Conservation (phyloP, 352 stramenopile genomes). For the Globisporangium abappressorium region DNA sequence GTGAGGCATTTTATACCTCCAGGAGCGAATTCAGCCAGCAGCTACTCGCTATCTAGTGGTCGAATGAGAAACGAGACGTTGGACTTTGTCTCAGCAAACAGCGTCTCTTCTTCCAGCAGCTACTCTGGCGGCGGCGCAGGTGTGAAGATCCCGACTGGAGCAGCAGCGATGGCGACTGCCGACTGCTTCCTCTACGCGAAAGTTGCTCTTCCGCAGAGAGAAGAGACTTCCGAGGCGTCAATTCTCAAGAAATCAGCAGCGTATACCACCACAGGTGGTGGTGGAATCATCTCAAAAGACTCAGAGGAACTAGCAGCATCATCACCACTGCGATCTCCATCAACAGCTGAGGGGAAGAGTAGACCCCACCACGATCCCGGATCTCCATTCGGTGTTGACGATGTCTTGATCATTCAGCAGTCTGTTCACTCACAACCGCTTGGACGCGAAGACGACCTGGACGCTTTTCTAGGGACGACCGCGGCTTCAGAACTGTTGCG, state of each 20-base stretch:
- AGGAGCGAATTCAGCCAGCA: neutral
- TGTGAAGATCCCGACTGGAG: conserved; percentile 20
- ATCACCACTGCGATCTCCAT: conserved; percentile 1
- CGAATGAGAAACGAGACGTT: neutral
- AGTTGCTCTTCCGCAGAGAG: conserved; percentile 29
- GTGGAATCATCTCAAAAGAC: neutral
- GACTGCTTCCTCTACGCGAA: conserved; percentile 56
- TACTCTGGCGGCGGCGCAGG: neutral
- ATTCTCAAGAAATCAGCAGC: neutral
- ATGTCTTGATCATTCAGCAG: conserved; percentile 28
- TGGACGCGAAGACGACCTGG: conserved; percentile 21
- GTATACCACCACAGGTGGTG: neutral
- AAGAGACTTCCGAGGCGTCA: neutral
- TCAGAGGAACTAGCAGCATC: neutral
- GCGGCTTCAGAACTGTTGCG: neutral
- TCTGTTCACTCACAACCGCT: conserved; percentile 26
- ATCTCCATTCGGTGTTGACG: conserved; percentile 7
- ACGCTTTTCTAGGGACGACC: neutral
- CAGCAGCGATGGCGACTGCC: conserved; percentile 11
- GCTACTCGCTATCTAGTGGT: neutral
- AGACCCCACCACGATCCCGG: neutral
- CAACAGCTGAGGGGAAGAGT: neutral
- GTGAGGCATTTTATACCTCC: neutral
- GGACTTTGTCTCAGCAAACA: neutral
- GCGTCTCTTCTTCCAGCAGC: neutral